These are phyloP conservation scores for Lycium ferocissimum DNA, from an alignment of 257 asterid species.

Conservation along the genomic window DNA sequence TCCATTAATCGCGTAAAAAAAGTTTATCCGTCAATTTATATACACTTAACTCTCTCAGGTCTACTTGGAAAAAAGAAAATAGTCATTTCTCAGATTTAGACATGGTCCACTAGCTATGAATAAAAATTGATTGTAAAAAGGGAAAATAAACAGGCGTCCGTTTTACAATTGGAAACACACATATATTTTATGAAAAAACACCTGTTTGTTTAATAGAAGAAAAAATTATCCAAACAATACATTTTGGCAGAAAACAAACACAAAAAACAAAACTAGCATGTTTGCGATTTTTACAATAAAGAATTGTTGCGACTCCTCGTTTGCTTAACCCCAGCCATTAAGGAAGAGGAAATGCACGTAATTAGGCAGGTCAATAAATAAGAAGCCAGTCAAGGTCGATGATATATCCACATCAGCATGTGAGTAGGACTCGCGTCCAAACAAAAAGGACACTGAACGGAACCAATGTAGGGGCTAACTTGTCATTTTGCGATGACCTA, in stretches of 20 bases:
- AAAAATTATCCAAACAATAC: background rate
- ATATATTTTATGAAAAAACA: no score
- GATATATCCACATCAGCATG: conserved; percentile 29
- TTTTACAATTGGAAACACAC: no score
- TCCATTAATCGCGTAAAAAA: no score
- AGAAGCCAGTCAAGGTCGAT: conserved; percentile 33
- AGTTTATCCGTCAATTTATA: no score
- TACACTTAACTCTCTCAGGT: no score
- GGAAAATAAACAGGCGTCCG: no score
- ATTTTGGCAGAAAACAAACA: background rate
- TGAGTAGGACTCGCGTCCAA: background rate
- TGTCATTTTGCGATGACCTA: conserved; percentile 21
- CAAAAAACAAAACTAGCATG: background rate
- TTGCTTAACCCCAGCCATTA: background rate
- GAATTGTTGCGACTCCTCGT: background rate
- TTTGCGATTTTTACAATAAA: background rate
- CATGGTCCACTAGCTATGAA: no score
- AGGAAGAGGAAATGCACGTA: background rate
- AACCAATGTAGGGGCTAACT: conserved; percentile 9
- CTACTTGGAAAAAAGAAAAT: no score
- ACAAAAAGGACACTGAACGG: background rate
- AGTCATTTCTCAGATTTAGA: no score
- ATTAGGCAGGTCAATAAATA: background rate
- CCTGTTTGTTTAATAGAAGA: no score
- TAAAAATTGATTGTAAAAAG: no score